Evolutionary conservation across 148 eudicot species (phyloP), one percentile per base, ranked within the genome.

Genomic region (Beta vulgaris): DNA sequence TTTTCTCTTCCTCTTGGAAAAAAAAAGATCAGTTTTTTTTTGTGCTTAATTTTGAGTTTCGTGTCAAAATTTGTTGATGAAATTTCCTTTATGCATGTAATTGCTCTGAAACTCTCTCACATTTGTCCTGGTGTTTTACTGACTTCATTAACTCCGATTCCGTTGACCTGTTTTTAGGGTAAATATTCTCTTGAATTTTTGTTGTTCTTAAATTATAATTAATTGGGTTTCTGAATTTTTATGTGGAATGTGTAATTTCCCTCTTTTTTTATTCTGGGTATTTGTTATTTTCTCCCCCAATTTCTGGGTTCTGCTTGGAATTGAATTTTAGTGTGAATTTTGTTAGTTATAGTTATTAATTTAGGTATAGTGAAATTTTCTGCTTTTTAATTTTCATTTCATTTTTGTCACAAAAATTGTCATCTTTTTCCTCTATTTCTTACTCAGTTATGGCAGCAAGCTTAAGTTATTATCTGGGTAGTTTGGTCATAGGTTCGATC

Each of bases 81-180:
- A 21, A 39, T 65, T 79, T 78, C 72, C 59, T 66, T 14, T 74
- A 29, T 76, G 74, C 75, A 76, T 75, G 72, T 68, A 54, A 73
- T 61, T 73, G 72, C 78, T 67, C 78, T 81, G 29, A 60, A 35
- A 28, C 61, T 57, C 15, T 77, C 37, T 54, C 63, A 39, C 51
- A 9, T 66, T 73, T 36, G 7, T 46, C 21, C 3, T 48, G 39
- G 44, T 68, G 28, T 77, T n/a, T 31, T 69, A 61, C 84, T 73
- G 57, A 69, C 57, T 80, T 80, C 75, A 42, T 21, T 55, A 75
- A 75, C 78, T 79, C 34, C 63, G 69, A 58, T 35, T 80, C 23
- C 78, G 74, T 75, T 80, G 82, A 74, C 75, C 66, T 57, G 55
- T 80, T 63, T 58, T 34, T 26, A 64, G 49, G 82, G 82, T 65